Percentiles rank a stretch among this genome's conserved stretches.
Conservation (phyloP, 78 protist species). For the Isochrysis galbana region DNA sequence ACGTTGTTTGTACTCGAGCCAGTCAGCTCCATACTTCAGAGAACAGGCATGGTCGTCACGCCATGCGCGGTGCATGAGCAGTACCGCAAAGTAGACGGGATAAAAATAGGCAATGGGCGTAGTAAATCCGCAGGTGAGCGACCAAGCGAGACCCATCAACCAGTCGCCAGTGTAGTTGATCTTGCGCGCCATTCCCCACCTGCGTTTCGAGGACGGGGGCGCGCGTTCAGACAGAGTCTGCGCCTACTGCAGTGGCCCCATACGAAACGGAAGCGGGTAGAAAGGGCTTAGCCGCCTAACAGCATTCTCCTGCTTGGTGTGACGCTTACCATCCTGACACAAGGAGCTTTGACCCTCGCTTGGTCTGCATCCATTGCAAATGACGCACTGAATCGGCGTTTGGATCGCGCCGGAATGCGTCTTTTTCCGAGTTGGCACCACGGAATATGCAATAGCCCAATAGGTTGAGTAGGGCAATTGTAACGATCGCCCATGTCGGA, state of each 20-base stretch:
- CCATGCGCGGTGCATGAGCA: constrained; percentile 82
- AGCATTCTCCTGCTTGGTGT: not conserved
- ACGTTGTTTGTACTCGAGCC: constrained; percentile 74
- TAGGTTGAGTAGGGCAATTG: not conserved
- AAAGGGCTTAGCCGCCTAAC: no score
- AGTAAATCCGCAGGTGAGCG: constrained; percentile 57
- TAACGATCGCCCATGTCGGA: not conserved
- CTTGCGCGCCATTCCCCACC: constrained; percentile 93
- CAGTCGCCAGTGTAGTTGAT: constrained; percentile 90
- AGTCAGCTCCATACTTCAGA: constrained; percentile 84
- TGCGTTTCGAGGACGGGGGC: no score
- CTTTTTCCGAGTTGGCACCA: constrained; percentile 82
- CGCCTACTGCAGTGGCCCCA: no score
- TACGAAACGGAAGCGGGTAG: no score
- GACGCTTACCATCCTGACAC: not conserved
- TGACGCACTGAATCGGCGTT: not conserved
- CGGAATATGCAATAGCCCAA: constrained; percentile 82
- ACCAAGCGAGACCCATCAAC: constrained; percentile 72
- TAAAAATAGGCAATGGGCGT: constrained; percentile 77
- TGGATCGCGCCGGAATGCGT: constrained; percentile 82
- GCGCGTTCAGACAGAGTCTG: no score
- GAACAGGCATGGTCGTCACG: constrained; percentile 85
- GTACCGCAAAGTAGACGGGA: constrained; percentile 75
- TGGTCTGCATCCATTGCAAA: constrained; percentile 42
- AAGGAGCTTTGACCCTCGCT: constrained; percentile 62